A percentile compares a stretch with the other conserved stretches of the same genome.
Conservation (phyloP, 2,329 filamentous ascomycete genomes). For the Pseudocercospora musae region DNA sequence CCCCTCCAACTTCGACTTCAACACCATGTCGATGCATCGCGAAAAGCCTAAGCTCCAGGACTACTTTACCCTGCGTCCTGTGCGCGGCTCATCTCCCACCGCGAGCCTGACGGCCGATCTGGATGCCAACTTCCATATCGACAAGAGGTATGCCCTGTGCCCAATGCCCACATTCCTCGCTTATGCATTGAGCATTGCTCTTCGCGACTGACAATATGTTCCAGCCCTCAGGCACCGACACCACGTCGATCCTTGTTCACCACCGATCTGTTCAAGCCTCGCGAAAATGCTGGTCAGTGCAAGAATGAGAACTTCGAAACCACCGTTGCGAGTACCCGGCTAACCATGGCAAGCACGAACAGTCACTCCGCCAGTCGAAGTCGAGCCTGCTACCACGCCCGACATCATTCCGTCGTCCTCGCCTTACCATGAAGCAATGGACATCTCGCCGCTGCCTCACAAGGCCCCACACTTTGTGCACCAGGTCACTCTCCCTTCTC, state of each 20-base stretch:
- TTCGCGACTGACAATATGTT: constrained; percentile 40
- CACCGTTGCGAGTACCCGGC: constrained; percentile 5
- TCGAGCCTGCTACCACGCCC: constrained; percentile 78
- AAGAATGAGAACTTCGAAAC: constrained; percentile 16
- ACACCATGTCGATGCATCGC: constrained; percentile 68
- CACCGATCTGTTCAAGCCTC: constrained; percentile 60
- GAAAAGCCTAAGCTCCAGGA: constrained; percentile 66
- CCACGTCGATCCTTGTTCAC: constrained; percentile 83
- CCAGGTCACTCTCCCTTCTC: constrained; percentile 67
- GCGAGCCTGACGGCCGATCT: constrained; percentile 88
- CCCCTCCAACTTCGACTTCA: constrained; percentile 70
- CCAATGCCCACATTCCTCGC: constrained; percentile 42
- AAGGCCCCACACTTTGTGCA: constrained; percentile 62
- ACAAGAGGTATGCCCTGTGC: constrained; percentile 75
- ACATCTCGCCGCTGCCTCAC: constrained; percentile 88
- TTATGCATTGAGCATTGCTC: constrained; percentile 19
- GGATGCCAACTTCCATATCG: constrained; percentile 94
- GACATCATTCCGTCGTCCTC: constrained; percentile 75
- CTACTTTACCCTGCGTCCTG: constrained; percentile 76
- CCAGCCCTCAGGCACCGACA: constrained; percentile 76
- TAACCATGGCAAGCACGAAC: constrained; percentile 38
- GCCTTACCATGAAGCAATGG: constrained; percentile 79
- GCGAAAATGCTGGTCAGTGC: constrained; percentile 33
- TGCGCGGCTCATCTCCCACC: constrained; percentile 82
- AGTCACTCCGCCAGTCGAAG: constrained; percentile 45